A percentile compares a stretch with the other conserved stretches of the same genome.
Evolutionary conservation across 352 stramenopile genomes (phyloP).

Genomic region (Aphanomyces astaci): DNA sequence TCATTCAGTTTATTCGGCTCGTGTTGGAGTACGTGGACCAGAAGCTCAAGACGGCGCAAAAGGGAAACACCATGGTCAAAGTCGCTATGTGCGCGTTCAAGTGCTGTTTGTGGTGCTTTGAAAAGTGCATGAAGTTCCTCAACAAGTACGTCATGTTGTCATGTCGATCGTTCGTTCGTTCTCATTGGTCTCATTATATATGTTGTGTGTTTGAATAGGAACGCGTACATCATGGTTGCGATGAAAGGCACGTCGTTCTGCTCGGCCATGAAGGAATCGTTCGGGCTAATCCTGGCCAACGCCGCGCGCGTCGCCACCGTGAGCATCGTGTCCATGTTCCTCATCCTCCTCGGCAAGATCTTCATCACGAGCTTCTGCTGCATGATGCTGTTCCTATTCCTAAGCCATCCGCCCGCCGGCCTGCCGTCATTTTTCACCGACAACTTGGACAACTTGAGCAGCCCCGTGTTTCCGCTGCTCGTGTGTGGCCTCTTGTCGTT

Average conservation of each 20-base stretch:
- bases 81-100: constrained; percentile 83
- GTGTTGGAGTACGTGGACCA: constrained; percentile 77
- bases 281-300: constrained; percentile 94
- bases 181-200: too few species aligned
- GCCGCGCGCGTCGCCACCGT: constrained; percentile 83
- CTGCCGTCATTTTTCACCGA: constrained; percentile 69
- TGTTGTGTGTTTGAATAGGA: constrained; percentile 26
- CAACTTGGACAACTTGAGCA: constrained; percentile 52
- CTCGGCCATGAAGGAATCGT: constrained; percentile 88
- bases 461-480: constrained; percentile 72
- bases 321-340: constrained; percentile 71
- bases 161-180: too few species aligned
- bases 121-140: constrained; percentile 87
- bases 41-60: constrained; percentile 51
- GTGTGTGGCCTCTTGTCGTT: constrained; percentile 58
- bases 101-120: constrained; percentile 82
- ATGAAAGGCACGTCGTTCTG: constrained; percentile 85
- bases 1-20: constrained; percentile 70
- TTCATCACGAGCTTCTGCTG: constrained; percentile 73
- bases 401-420: constrained; percentile 43
- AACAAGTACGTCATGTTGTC: constrained; percentile 55
- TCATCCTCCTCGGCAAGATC: constrained; percentile 83
- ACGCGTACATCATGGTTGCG: constrained; percentile 83
- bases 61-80: constrained; percentile 55
- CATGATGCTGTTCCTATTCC: constrained; percentile 81